phyloP scores from a whole-genome alignment of 768 basidiomycete genomes.

The Chiua virens region DNA sequence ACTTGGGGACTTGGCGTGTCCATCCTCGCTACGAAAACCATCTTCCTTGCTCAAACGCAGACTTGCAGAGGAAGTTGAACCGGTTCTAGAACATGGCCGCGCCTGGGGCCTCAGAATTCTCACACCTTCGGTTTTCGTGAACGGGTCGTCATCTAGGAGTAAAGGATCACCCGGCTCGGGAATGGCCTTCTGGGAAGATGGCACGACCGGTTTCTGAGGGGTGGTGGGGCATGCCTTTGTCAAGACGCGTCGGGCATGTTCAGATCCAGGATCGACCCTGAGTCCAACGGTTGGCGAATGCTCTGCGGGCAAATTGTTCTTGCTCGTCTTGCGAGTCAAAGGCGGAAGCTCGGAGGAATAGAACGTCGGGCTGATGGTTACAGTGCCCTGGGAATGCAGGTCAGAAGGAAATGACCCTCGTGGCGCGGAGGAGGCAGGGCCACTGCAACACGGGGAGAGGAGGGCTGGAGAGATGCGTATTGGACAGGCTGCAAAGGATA shows the following conservation, averaged over 20 bases:
- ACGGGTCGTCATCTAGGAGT: conserved; percentile 39
- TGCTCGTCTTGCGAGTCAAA: conserved; percentile 18
- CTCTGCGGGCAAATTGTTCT: conserved; percentile 11
- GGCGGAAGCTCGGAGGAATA: conserved; percentile 14
- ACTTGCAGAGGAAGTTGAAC: not conserved
- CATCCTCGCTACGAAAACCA: conserved; percentile 7
- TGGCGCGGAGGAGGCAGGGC: conserved; percentile 1
- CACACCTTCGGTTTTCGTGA: conserved; percentile 56
- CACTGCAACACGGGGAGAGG: conserved; percentile 1
- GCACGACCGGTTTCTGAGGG: conserved; percentile 24
- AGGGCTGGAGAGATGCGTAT: conserved; percentile 6
- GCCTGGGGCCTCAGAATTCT: conserved; percentile 38
- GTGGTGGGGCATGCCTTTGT: conserved; percentile 36
- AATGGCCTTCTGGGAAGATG: conserved; percentile 8
- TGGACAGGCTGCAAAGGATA: too few species aligned
- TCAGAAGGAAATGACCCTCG: not conserved
- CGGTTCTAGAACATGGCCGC: conserved; percentile 2
- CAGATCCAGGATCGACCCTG: conserved; percentile 12
- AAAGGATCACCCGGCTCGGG: conserved; percentile 20
- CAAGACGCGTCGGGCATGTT: conserved; percentile 23
- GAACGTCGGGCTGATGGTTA: conserved; percentile 8
- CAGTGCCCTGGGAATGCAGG: conserved; percentile 1
- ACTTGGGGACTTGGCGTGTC: not conserved
- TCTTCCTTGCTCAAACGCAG: conserved; percentile 11
- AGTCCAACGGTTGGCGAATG: conserved; percentile 4